These are phyloP conservation scores for Trichothecium roseum DNA, from an alignment of 2,329 filamentous ascomycete genomes.

Conservation along the genomic window DNA sequence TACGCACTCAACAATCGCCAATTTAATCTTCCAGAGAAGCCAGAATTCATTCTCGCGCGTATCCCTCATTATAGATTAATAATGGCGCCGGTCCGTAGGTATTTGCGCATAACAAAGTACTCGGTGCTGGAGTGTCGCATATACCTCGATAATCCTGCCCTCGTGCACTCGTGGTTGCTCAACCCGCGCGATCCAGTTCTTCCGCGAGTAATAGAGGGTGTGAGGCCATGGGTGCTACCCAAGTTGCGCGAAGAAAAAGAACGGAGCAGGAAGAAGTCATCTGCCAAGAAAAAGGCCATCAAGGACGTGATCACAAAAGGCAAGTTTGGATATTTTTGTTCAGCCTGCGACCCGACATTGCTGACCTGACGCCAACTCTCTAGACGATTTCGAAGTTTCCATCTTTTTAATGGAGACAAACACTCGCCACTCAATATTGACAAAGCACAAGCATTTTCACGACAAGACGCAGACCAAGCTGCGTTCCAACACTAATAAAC, in stretches of 20 bases:
- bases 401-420: slow-evolving; percentile 85
- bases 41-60: too few relatives aligned
- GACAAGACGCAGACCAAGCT: slow-evolving; percentile 42
- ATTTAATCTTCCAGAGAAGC: too few relatives aligned
- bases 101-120: slow-evolving; percentile 83
- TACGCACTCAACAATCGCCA: too few relatives aligned
- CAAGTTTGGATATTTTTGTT: slow-evolving; percentile 25
- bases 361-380: not conserved
- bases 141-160: slow-evolving; percentile 83
- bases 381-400: slow-evolving; percentile 92
- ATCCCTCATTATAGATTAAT: too few relatives aligned
- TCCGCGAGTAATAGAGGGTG: slow-evolving; percentile 70
- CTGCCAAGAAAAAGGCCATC: slow-evolving; percentile 66
- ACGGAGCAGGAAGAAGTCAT: slow-evolving; percentile 43
- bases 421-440: slow-evolving; percentile 76
- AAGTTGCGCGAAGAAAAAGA: slow-evolving; percentile 83
- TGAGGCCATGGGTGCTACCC: slow-evolving; percentile 77
- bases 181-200: slow-evolving; percentile 67
- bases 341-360: not conserved
- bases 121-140: slow-evolving; percentile 96
- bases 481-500: slow-evolving; percentile 51
- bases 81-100: slow-evolving; percentile 84
- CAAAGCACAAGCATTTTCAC: slow-evolving; percentile 71
- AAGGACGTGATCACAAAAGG: slow-evolving; percentile 82
- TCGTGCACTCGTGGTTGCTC: slow-evolving; percentile 76